Evolutionary conservation across 23 red algal species (phyloP), one percentile per base, ranked within the genome.

Genomic region (Porphyridium purpureum): DNA sequence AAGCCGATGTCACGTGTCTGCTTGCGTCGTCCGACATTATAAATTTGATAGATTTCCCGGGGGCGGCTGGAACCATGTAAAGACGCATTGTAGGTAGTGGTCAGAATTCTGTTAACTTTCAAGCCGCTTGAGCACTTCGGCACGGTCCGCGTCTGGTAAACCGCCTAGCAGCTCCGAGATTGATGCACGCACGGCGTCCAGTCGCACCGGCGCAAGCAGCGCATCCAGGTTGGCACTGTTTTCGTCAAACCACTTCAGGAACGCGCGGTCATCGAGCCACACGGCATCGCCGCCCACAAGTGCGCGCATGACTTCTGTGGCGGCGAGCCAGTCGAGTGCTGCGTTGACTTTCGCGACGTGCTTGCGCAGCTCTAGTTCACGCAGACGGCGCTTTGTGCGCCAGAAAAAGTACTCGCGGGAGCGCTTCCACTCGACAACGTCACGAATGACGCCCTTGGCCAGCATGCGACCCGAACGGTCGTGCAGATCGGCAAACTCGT

Each of bases 401-500:
- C 57, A 62, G 35, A 41, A 62, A 32, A 62, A 62, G 57, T 33
- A 62, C 3, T 15, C 11, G 30, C 57, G 57, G 15, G 57, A 34
- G n/a, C 44, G 27, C 44, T 62, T 62, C 57, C 57, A 62, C 35
- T 27, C 27, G 44, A 62, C 33, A 36, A 47, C 44, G 8, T 33
- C 26, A 6, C 33, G 7, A 35, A 62, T 62, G 2, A 47, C 57
- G 2, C 44, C 44, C 24, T 62, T 62, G 35, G 57, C 57, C 24
- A 41, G 30, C 24, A 62, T 35, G 8, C 57, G 2, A 11, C 57
- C 57, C 31, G 57, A 27, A 15, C 33, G 35, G 11, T 62, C 57
- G 17, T 62, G 57, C 17, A 62, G 26, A 36, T 62, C 57, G 4
- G 57, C 57, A 62, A 62, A 62, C 26, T 34, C 26, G 33, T 44